Evolutionary conservation across 2,329 filamentous ascomycete species (phyloP).

Genomic region (Tolypocladium tundrense): DNA sequence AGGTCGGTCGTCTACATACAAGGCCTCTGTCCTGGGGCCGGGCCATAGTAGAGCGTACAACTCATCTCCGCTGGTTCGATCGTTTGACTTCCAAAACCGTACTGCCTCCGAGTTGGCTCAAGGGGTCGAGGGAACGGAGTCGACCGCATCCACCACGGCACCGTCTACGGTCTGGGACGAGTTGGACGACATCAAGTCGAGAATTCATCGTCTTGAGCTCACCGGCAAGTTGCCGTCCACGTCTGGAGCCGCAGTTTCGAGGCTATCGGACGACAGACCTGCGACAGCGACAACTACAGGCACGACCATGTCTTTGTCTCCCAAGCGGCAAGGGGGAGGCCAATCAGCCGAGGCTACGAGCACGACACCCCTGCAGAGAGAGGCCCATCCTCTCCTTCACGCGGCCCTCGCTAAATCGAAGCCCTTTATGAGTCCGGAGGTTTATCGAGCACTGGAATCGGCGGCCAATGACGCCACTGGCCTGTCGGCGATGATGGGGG

Average conservation of each 20-base stretch:
- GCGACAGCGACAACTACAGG: slow-evolving; percentile 83
- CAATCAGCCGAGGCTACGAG: slow-evolving; percentile 25
- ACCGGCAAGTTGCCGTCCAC: slow-evolving; percentile 80
- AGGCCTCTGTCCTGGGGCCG: slow-evolving; percentile 16
- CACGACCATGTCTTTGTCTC: slow-evolving; percentile 84
- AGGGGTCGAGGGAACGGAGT: slow-evolving; percentile 63
- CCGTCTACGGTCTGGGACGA: slow-evolving; percentile 97
- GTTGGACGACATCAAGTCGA: slow-evolving; percentile 85
- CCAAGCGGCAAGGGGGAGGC: slow-evolving; percentile 47
- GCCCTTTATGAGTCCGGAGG: slow-evolving; percentile 53
- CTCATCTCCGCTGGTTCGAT: slow-evolving; percentile 48
- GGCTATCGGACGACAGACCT: slow-evolving; percentile 68
- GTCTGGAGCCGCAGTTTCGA: slow-evolving; percentile 68
- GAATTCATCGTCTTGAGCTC: slow-evolving; percentile 81
- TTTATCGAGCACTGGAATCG: slow-evolving; percentile 71
- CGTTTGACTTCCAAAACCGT: slow-evolving; percentile 21
- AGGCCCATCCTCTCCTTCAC: slow-evolving; percentile 67
- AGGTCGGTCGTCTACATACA: slow-evolving; percentile 33
- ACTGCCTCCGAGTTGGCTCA: slow-evolving; percentile 22
- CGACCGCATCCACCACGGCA: slow-evolving; percentile 76
- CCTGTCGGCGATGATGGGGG: slow-evolving; percentile 68
- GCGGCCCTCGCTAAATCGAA: slow-evolving; percentile 74
- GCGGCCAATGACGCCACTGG: slow-evolving; percentile 73
- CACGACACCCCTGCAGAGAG: slow-evolving; percentile 35
- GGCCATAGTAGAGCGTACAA: slow-evolving; percentile 32